Evolutionary conservation across 2,329 filamentous ascomycete genomes (phyloP), one percentile per base, ranked within the genome.

Genomic region (Neofusicoccum umdonicola): DNA sequence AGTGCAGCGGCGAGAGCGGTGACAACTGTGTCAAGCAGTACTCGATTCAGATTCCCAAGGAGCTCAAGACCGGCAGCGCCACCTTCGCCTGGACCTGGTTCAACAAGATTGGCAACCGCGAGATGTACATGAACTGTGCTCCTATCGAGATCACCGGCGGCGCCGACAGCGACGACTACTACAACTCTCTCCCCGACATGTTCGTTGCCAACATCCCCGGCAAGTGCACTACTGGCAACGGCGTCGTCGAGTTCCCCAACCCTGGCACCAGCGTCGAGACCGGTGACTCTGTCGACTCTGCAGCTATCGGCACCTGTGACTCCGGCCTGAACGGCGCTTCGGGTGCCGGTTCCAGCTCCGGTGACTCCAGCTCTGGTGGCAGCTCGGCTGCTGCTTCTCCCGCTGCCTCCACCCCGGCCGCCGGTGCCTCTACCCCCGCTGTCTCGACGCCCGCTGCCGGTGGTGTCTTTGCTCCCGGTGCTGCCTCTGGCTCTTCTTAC

Each of bases 41-140:
- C 75, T 80, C 85, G 47, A 94, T 88, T 78, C 85, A 79, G 0
- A 87, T 97, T 5, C 93, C 92, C 0, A 73, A 83, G 0, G 85
- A 88, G 12, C 83, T 96, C 54, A 84, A 87, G 15, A 78, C 87
- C 1, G 93, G 93, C 2, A 83, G 91, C 44, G 93, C 90, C 42
- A 90, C 88, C 0, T 79, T 97, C 4, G 91, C 91, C 1, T 98
- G 93, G 93, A 92, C 92, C 0, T 98, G 95, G 95, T 87, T 96
- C 78, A 98, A 98, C 78, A 90, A 90, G 66, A 73, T 96, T 9
- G 95, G 95, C 2, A 97, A 97, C 81, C 89, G 93, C 0, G 95
- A 98, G 75, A 96, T 97, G 93, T 97, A 97, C 83, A 96, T 95
- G 92, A 96, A 97, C 84, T 99, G 94, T 71, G 92, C 90, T 0